Base-by-base conservation (phyloP, 352 stramenopile genomes). In the Phytopythium ostracodes region DNA sequence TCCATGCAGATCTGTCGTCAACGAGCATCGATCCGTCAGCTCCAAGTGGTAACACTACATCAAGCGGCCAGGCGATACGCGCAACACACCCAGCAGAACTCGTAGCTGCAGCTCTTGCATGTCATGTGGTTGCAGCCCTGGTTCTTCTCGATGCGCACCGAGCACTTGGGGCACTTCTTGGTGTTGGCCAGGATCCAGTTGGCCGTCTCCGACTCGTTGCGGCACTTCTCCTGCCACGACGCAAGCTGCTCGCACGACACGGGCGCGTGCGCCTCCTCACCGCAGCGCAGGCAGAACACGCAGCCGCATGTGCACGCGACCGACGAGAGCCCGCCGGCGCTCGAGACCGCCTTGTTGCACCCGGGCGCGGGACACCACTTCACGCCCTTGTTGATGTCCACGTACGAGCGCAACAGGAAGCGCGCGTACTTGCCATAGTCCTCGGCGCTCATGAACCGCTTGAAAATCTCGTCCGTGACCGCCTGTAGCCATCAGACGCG, bases 111-210 rank as follows among this genome's bases (percentile, higher is more conserved):
- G 63, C 83, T 92, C 67, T 83, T 84, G 72, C 97, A 99, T 25
- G 89, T 98, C 94, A 99, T 99, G 87, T 99, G 97, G 77, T 99
- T 99, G 80, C 97, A 99, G 25, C 98, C 98, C 66, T 99, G 96
- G 75, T 99, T 99, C 79, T 99, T 99, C 77, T 99, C 97, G 72
- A 99, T 99, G 56, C 97, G 91, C 64, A 96, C 97, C 24, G 85
- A 87, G 77, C 98, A 99, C 75, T 99, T 99, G 14, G 98, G 98
- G 77, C 98, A 99, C 60, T 97, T 97, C 81, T 99, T 99, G 38
- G 97, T 99, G 81, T 99, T 99, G 36, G 97, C 97, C 12, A 99
- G 70, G 55, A 99, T 99, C 98, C 97, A 99, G 75, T 99, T 99
- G 50, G 97, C 97, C 27, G 97, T 99, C 79, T 99, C 97, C 11